Conservation (phyloP, 148 eudicot species). For the Cornus kousa region DNA sequence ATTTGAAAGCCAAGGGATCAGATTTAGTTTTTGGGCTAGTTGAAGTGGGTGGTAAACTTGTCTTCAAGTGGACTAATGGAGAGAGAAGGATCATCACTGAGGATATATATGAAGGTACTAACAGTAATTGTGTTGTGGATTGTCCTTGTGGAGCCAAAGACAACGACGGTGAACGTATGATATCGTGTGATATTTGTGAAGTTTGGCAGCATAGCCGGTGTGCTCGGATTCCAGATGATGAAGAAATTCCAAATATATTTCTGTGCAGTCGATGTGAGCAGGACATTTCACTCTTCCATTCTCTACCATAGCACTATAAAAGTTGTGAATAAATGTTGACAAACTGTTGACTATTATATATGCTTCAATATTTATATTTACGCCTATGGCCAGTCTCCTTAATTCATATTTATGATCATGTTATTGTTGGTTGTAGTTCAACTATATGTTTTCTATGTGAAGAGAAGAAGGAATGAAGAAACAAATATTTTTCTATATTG, state of each 20-base stretch:
- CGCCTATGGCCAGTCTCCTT: too few relatives aligned
- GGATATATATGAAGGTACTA: slow-evolving; percentile 23
- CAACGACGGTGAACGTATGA: slow-evolving; percentile 92
- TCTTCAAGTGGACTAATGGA: slow-evolving; percentile 40
- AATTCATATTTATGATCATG: too few relatives aligned
- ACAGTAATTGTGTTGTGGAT: slow-evolving; percentile 36
- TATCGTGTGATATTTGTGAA: slow-evolving; percentile 87
- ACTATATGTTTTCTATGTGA: too few relatives aligned
- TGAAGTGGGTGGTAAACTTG: slow-evolving; percentile 43
- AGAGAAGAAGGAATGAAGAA: too few relatives aligned
- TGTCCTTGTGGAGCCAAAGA: slow-evolving; percentile 81
- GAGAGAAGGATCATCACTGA: slow-evolving; percentile 1
- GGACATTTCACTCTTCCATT: slow-evolving; percentile 62
- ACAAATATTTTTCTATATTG: too few relatives aligned
- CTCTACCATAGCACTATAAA: slow-evolving; percentile 30
- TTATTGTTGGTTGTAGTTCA: too few relatives aligned
- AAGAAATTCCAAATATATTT: slow-evolving; percentile 73
- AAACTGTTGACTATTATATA: too few relatives aligned
- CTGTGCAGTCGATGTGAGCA: slow-evolving; percentile 80
- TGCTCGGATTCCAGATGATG: slow-evolving; percentile 61
- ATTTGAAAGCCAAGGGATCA: slow-evolving; percentile 25
- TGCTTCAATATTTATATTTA: too few relatives aligned
- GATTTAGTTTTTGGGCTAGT: slow-evolving; percentile 39
- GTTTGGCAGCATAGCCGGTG: slow-evolving; percentile 91
- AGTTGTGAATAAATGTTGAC: too few relatives aligned